Evolutionary conservation across 495 filamentous ascomycete genomes (phyloP), one percentile per base, ranked within the genome.

Genomic region (Lophium mytilinum): DNA sequence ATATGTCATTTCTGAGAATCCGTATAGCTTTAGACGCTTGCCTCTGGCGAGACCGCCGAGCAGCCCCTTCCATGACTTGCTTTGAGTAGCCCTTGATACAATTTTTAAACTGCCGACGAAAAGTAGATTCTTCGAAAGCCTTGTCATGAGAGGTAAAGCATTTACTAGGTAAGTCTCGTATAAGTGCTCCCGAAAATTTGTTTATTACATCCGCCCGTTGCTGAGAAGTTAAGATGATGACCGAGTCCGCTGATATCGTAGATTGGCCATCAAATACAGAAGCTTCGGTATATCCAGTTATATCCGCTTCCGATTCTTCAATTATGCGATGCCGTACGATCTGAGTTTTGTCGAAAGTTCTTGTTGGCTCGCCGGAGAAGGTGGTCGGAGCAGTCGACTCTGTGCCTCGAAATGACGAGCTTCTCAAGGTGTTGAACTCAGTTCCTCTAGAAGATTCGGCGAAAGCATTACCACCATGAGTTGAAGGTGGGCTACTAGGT

Each of bases 401-500:
- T 30, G 24, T 30, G 24, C 24, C 24, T 30, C 24, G 24, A 6
- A 30, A 30, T 30, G 24, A 30, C 24, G 24, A 30, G 24, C 24
- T 30, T 30, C 24, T 30, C 24, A 6, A 6, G 24, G 24, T 30
- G 6, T 30, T 30, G 24, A 30, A 30, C 6, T 30, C 24, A 30
- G 24, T 30, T 30, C 24, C 24, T 30, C 24, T 30, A 30, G 24
- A 30, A 30, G 24, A 30, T 30, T 30, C 24, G 6, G 24, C 24
- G 24, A 30, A 30, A 6, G 71, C 61, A 46, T 73, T 73, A 52
- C 79, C 78, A 37, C 77, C 73, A 9, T 72, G 72, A 35, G 73
- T 73, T 1, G 69, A 54, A 9, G 88, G 78, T 7, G 84, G 83
- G 9, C 89, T 90, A 70, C 95, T 90, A 47, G 90, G 83, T 55